Evolutionary conservation across 352 stramenopile genomes (phyloP).

Genomic region (Phytopythium chamaehyphon): DNA sequence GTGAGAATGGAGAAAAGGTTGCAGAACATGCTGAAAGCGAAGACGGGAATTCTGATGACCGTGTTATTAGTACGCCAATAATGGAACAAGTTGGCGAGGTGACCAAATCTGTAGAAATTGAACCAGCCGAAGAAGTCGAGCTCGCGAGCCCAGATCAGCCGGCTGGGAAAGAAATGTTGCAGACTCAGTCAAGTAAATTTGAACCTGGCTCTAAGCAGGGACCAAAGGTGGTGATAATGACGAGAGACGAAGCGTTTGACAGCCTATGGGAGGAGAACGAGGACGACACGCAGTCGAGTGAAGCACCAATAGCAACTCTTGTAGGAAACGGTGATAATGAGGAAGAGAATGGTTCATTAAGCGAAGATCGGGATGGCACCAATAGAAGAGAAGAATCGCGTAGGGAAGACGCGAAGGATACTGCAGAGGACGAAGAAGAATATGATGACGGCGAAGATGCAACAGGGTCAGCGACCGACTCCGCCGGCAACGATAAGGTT

Average conservation of each 20-base stretch:
- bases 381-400: not conserved
- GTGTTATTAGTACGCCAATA: too few relatives aligned
- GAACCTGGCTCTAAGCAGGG: too few relatives aligned
- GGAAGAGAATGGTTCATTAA: not conserved
- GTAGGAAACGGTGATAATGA: not conserved
- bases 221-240: conserved; percentile 23
- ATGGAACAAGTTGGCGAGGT: too few relatives aligned
- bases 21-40: too few relatives aligned
- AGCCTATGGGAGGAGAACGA: conserved; percentile 69
- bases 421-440: conserved; percentile 23
- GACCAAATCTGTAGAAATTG: too few relatives aligned
- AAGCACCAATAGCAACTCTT: not conserved
- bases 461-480: conserved; percentile 11
- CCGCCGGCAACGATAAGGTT: not conserved
- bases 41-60: not conserved
- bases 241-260: conserved; percentile 73
- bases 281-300: conserved; percentile 22
- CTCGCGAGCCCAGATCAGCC: too few relatives aligned
- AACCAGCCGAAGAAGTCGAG: too few relatives aligned
- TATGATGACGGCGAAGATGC: conserved; percentile 25
- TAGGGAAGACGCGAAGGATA: conserved; percentile 4
- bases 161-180: too few relatives aligned
- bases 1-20: not conserved
- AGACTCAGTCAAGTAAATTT: too few relatives aligned
- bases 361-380: not conserved